These are phyloP conservation scores for Penicillium hesseltinei DNA, from an alignment of 2,329 filamentous ascomycete genomes.

Conservation along the genomic window DNA sequence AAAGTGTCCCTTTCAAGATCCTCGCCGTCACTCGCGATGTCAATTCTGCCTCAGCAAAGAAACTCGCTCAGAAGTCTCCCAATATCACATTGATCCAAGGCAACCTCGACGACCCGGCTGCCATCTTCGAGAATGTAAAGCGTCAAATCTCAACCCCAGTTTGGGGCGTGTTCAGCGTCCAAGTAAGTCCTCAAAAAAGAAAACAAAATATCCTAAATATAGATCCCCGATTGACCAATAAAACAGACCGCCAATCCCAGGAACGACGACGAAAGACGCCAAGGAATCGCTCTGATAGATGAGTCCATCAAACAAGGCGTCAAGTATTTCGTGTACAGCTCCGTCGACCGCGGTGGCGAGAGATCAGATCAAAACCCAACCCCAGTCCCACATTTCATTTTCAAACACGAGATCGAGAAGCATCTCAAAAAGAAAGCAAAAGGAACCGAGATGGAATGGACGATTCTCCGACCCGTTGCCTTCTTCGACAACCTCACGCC, in stretches of 20 bases:
- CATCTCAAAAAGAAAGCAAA: conserved; percentile 53
- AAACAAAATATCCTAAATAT: no score
- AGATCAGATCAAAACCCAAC: conserved; percentile 53
- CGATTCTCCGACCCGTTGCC: conserved; percentile 60
- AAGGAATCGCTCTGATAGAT: conserved; percentile 60
- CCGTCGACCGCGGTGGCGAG: conserved; percentile 62
- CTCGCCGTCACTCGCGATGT: conserved; percentile 60
- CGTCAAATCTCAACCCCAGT: conserved; percentile 40
- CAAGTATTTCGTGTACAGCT: conserved; percentile 62
- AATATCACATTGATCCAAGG: conserved; percentile 58
- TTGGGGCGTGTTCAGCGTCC: conserved; percentile 63
- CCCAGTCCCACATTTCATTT: conserved; percentile 60
- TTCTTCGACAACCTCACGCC: conserved; percentile 60
- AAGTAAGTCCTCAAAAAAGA: conserved; percentile 36
- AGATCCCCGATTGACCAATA: background rate
- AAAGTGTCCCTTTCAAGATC: conserved; percentile 46
- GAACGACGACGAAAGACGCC: conserved; percentile 45
- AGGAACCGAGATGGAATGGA: conserved; percentile 56
- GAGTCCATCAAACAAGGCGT: conserved; percentile 56
- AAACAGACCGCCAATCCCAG: background rate
- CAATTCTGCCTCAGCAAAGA: conserved; percentile 49
- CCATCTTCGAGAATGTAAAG: conserved; percentile 51
- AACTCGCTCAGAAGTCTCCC: conserved; percentile 36
- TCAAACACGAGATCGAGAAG: conserved; percentile 62
- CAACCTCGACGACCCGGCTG: conserved; percentile 52